These are phyloP conservation scores for Penicillium samsonianum DNA, from an alignment of 495 filamentous ascomycete genomes.

Conservation along the genomic window DNA sequence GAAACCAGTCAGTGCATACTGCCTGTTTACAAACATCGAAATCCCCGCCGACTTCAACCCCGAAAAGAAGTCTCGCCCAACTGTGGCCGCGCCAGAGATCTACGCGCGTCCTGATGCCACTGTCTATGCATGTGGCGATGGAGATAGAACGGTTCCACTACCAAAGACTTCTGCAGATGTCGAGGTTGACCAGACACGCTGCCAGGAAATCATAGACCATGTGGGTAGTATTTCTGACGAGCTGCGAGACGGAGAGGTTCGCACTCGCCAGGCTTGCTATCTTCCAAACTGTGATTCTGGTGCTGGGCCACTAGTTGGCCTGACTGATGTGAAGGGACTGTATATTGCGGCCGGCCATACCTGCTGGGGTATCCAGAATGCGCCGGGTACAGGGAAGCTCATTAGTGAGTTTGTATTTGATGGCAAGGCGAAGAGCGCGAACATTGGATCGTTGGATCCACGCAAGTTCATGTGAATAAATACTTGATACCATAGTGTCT, in stretches of 20 bases:
- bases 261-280: conserved; percentile 89
- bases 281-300: conserved; percentile 70
- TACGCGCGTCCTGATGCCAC: conserved; percentile 87
- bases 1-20: conserved; percentile 78
- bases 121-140: conserved; percentile 92
- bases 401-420: conserved; percentile 87
- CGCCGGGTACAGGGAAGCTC: conserved; percentile 83
- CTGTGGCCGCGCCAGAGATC: conserved; percentile 82
- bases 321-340: conserved; percentile 72
- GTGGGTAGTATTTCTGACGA: conserved; percentile 74
- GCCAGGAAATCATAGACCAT: conserved; percentile 87
- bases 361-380: conserved; percentile 98
- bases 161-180: conserved; percentile 78
- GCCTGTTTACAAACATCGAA: conserved; percentile 86
- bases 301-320: conserved; percentile 75
- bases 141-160: conserved; percentile 73
- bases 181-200: conserved; percentile 70
- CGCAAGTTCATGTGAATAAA: conserved; percentile 48
- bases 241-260: conserved; percentile 74
- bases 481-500: not conserved
- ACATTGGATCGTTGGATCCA: conserved; percentile 70
- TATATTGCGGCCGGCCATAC: conserved; percentile 90
- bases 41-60: conserved; percentile 63
- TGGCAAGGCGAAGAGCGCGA: conserved; percentile 73
- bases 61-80: conserved; percentile 52